Base-by-base conservation (phyloP, 192 early-diverging fungal species). In the Allomyces javanicus region DNA sequence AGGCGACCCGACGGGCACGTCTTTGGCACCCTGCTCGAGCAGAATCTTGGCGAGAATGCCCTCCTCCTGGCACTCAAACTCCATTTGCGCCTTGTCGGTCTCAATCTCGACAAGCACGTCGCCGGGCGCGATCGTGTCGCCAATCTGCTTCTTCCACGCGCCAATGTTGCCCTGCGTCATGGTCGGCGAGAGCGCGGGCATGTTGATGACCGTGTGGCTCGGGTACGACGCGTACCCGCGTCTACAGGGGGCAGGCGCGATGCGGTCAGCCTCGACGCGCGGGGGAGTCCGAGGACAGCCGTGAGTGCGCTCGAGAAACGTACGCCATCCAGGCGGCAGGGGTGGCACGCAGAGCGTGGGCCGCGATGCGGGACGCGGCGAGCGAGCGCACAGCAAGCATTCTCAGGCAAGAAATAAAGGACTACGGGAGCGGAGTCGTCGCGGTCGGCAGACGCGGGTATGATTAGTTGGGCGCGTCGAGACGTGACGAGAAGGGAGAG, bases 31-130 rank as follows among this genome's bases (percentile, higher is more conserved):
- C 27, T 77, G 74, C 12, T 86, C 83, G 68, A 87, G 75, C 73
- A 99, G 80, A 69, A 96, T 88, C 85, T 96, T 92, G 73, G 91
- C 96, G 63, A 99, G 72, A 66, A 85, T 89, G 22, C 96, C 96
- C 70, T 99, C 96, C 68, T 99, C 96, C 77, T 96, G 93, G 69
- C 89, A 94, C 75, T 99, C 96, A 66, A 99, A 93, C 72, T 99
- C 96, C 93, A 99, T 96, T 75, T 92, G 89, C 14, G 96, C 96
- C 87, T 99, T 99, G 74, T 99, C 96, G 26, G 96, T 99, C 74
- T 99, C 96, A 66, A 99, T 92, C 75, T 94, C 95, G 24, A 93
- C 83, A 50, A 98, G 75, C 44, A 95, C 85, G 74, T 98, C 96
- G 58, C 96, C 96, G 27, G 93, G 86, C 23, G 75, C 69, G 67